Evolutionary conservation across 345 rosid genomes (phyloP).

Genomic region (Salix viminalis): DNA sequence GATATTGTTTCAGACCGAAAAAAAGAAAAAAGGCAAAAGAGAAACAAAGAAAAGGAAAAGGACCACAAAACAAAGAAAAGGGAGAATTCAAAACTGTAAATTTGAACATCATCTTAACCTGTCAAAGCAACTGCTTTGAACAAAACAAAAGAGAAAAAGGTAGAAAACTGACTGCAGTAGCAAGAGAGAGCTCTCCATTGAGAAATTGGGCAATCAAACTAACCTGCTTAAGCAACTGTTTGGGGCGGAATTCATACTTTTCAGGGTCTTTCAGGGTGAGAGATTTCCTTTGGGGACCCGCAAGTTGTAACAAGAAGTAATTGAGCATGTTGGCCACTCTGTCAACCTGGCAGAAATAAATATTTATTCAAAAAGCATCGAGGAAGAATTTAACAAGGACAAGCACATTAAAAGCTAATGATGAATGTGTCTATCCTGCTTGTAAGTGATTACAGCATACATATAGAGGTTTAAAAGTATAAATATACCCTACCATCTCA

Average conservation of each 20-base stretch:
- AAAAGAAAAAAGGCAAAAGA: too few relatives aligned
- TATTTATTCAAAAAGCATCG: background rate
- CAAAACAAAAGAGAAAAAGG: background rate
- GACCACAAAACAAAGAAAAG: too few relatives aligned
- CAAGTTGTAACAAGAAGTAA: constrained; percentile 91
- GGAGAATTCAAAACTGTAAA: background rate
- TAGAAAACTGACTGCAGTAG: background rate
- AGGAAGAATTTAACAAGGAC: background rate
- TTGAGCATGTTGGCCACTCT: constrained; percentile 98
- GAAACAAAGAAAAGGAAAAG: too few relatives aligned
- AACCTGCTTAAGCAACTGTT: constrained; percentile 92
- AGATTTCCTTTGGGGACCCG: constrained; percentile 94
- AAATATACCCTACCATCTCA: constrained; percentile 67
- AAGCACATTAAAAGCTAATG: background rate
- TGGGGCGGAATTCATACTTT: constrained; percentile 94
- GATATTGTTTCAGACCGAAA: background rate
- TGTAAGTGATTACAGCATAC: background rate
- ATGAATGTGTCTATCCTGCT: background rate
- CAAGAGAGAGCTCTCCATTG: background rate
- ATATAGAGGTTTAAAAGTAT: background rate
- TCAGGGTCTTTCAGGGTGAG: constrained; percentile 89
- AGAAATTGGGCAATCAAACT: background rate
- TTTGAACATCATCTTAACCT: constrained; percentile 37
- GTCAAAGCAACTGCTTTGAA: constrained; percentile 81
- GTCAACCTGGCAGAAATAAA: constrained; percentile 53